phyloP scores from a whole-genome alignment of 2,329 filamentous ascomycete species.

The Talaromyces marneffei region DNA sequence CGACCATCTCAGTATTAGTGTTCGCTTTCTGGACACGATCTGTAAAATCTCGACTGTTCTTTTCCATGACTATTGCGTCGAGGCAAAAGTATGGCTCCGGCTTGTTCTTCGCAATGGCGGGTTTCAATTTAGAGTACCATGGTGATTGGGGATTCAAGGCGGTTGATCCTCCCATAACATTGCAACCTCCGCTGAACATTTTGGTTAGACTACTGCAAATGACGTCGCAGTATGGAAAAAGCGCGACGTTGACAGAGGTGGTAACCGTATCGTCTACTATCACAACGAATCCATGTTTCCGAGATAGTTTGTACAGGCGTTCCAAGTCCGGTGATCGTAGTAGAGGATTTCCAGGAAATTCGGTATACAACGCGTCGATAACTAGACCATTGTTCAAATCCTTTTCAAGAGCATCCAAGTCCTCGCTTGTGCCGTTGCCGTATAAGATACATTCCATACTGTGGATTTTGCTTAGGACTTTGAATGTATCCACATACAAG shows the following conservation, averaged over 20 bases:
- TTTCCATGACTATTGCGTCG: slow-evolving; percentile 20
- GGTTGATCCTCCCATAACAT: slow-evolving; percentile 17
- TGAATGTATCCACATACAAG: slow-evolving; percentile 11
- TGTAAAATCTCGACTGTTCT: slow-evolving; percentile 22
- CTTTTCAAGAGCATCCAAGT: slow-evolving; percentile 13
- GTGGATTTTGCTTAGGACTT: slow-evolving; percentile 5
- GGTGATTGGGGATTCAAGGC: neutral
- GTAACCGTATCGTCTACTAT: slow-evolving; percentile 17
- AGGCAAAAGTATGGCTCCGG: slow-evolving; percentile 24
- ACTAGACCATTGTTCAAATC: neutral
- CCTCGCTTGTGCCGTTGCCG: slow-evolving; percentile 10
- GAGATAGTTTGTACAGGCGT: slow-evolving; percentile 12
- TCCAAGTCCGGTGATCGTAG: slow-evolving; percentile 14
- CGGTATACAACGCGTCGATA: slow-evolving; percentile 11
- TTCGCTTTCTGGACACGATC: slow-evolving; percentile 20
- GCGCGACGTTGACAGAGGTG: slow-evolving; percentile 15
- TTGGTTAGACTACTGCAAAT: slow-evolving; percentile 17
- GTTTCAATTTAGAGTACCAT: neutral
- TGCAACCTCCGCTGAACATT: slow-evolving; percentile 17
- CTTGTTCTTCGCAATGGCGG: slow-evolving; percentile 45
- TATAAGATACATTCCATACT: slow-evolving; percentile 9
- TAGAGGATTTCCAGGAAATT: slow-evolving; percentile 15
- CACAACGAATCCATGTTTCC: slow-evolving; percentile 12
- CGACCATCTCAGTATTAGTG: slow-evolving; percentile 19
- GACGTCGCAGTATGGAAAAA: slow-evolving; percentile 15